Base-by-base conservation (phyloP, 768 basidiomycete genomes). In the Agaricus bisporus region DNA sequence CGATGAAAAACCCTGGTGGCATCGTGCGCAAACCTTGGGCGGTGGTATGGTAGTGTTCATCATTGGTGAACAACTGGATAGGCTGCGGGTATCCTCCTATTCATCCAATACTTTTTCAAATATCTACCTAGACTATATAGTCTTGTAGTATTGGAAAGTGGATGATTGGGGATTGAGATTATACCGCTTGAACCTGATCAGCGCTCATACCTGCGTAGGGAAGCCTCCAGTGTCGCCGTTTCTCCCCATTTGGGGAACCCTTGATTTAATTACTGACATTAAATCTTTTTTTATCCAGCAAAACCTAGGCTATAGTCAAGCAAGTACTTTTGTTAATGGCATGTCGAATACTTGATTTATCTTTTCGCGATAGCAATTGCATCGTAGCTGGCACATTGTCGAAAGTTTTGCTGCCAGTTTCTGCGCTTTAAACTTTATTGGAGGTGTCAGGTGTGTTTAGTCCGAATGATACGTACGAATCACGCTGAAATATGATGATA, bases 151-250 rank as follows among this genome's bases (percentile, higher is more conserved):
- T 63, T 61, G 58, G 57, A 61, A 52, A 49, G 59, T 55, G 68
- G 66, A 51, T 66, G 70, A 68, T 69, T 71, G 68, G 72, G 81
- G 90, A 71, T 91, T 94, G 91, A 95, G 92, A 94, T 88, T 56
- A 94, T 82, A 94, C 91, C 91, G 92, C 85, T 82, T 70, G 88
- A 93, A 93, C 91, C 90, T 94, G 92, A 90, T 80, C 86, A 91
- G 90, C 78, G 88, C 82, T 91, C 79, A 92, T 78, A 91, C 88
- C 89, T 91, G 91, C 92, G 91, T 90, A 92, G 91, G 90, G 90
- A 94, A 90, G 86, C 86, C 87, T 61, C 75, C 80, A 86, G 86
- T 72, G 71, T 77, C 70, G 70, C 53, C 53, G 8, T 66, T 64
- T 67, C 64, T 59, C 66, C 71, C 68, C 68, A 61, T 66, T 59